Conservation (phyloP, 306 rosid species). For the Medicago ruthenica region DNA sequence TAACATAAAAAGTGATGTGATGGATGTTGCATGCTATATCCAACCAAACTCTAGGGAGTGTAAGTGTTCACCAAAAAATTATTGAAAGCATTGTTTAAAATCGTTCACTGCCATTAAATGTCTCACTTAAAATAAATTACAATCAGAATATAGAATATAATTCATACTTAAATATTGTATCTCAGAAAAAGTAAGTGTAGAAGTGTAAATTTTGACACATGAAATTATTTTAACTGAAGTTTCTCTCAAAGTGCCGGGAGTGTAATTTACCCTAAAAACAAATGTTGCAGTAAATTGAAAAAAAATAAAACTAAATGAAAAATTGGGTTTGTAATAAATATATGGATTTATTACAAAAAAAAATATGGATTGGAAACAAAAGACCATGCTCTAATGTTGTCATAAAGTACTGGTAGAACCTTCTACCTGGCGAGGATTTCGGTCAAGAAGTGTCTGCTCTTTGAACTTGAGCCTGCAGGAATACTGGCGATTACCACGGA, state of each 20-base stretch:
- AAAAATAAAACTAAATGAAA: neutral
- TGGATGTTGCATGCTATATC: neutral
- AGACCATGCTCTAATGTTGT: constrained; percentile 8
- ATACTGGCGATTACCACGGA: constrained; percentile 81
- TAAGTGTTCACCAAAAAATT: neutral
- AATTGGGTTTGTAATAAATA: neutral
- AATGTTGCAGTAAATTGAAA: neutral
- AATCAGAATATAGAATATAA: neutral
- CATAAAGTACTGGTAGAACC: constrained; percentile 10
- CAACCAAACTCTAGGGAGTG: neutral
- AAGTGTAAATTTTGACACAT: neutral
- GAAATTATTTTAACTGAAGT: neutral
- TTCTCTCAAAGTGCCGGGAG: neutral
- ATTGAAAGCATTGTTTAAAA: neutral
- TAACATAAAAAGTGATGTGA: neutral
- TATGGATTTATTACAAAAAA: no score
- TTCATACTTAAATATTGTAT: no score
- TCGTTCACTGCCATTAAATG: neutral
- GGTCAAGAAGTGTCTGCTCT: constrained; percentile 93
- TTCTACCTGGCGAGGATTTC: constrained; percentile 96
- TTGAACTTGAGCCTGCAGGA: constrained; percentile 89
- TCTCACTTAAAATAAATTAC: neutral
- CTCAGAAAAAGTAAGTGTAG: no score
- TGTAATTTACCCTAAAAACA: neutral
- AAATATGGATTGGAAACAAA: neutral